Evolutionary conservation across 2,329 filamentous ascomycete species (phyloP).

Genomic region (Talaromyces amestolkiae): DNA sequence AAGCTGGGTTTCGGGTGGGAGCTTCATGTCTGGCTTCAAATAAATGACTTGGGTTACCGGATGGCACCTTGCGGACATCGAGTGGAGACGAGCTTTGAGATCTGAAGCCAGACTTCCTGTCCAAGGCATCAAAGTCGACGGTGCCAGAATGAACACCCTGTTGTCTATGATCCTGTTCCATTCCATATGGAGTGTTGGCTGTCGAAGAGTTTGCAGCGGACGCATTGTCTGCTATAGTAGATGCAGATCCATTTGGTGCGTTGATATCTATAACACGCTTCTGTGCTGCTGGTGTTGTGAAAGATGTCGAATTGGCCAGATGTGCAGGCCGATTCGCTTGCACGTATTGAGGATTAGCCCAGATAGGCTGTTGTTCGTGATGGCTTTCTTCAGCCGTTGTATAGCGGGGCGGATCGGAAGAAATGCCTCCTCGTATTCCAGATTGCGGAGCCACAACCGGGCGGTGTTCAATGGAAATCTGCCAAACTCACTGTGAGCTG

Average conservation of each 20-base stretch:
- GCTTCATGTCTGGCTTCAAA: constrained; percentile 30
- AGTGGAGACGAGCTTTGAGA: constrained; percentile 40
- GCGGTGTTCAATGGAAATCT: constrained; percentile 20
- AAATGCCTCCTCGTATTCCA: constrained; percentile 15
- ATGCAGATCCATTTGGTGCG: constrained; percentile 46
- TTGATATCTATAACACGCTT: constrained; percentile 44
- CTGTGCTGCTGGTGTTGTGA: constrained; percentile 45
- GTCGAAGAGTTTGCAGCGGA: constrained; percentile 44
- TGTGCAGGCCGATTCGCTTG: constrained; percentile 34
- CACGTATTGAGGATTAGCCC: constrained; percentile 85
- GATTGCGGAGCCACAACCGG: constrained; percentile 13
- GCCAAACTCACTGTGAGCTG: neutral
- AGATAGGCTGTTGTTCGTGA: constrained; percentile 75
- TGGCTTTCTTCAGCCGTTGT: constrained; percentile 77
- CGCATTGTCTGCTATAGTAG: constrained; percentile 45
- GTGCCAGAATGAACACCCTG: constrained; percentile 27
- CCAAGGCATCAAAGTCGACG: constrained; percentile 33
- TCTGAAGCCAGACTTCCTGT: constrained; percentile 36
- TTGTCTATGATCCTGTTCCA: constrained; percentile 34
- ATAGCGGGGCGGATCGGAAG: constrained; percentile 31
- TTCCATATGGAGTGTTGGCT: constrained; percentile 44
- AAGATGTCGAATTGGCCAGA: constrained; percentile 31
- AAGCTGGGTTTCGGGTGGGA: constrained; percentile 29
- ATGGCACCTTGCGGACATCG: constrained; percentile 40
- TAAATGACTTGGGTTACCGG: constrained; percentile 24